These are phyloP conservation scores for Monosporozyma servazzii DNA, from an alignment of 805 yeast genomes.

Conservation along the genomic window DNA sequence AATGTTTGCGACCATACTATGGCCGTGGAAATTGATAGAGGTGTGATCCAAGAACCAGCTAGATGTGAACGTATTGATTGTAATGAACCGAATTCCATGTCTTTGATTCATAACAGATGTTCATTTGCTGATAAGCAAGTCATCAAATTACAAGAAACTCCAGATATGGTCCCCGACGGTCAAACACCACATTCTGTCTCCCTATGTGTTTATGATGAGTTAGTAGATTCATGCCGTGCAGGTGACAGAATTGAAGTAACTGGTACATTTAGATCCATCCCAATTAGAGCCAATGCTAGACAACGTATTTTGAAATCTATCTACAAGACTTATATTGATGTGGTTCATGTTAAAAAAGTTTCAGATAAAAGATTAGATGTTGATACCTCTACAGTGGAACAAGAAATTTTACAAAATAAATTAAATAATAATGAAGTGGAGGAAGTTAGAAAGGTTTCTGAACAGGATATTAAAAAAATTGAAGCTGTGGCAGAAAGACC, in stretches of 20 bases:
- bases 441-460: constrained; percentile 60
- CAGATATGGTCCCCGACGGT: constrained; percentile 94
- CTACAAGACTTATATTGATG: constrained; percentile 89
- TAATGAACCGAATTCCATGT: constrained; percentile 77
- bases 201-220: constrained; percentile 87
- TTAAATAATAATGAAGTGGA: constrained; percentile 52
- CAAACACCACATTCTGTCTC: constrained; percentile 97
- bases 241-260: constrained; percentile 96
- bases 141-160: constrained; percentile 87
- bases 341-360: constrained; percentile 81
- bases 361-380: constrained; percentile 75
- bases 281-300: constrained; percentile 78
- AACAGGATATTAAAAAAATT: constrained; percentile 60
- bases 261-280: constrained; percentile 87
- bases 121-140: constrained; percentile 94
- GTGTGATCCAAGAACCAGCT: constrained; percentile 87
- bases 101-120: constrained; percentile 82
- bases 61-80: constrained; percentile 88
- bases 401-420: constrained; percentile 40
- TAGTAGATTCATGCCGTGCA: constrained; percentile 89
- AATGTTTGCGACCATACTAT: constrained; percentile 89
- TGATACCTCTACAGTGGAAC: constrained; percentile 57
- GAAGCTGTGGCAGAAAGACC: constrained; percentile 51
- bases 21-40: constrained; percentile 88
- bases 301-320: constrained; percentile 76